These are phyloP conservation scores for Aspergillus indologenus DNA, from an alignment of 495 filamentous ascomycete species.

Conservation along the genomic window DNA sequence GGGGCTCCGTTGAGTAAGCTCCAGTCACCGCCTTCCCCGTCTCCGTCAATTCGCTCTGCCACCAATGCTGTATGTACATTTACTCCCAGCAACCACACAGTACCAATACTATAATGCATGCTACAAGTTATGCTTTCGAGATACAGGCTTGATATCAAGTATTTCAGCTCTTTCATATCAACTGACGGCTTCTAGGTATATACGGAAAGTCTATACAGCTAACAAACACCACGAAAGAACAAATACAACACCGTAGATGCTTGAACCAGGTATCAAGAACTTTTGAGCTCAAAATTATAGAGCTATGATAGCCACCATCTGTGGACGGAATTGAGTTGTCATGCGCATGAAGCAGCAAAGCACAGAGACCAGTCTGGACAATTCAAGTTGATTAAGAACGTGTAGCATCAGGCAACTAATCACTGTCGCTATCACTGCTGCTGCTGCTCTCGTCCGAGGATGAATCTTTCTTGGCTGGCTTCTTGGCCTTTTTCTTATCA, in stretches of 20 bases:
- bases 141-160: too few relatives aligned
- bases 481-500: slow-evolving; percentile 8
- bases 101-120: too few relatives aligned
- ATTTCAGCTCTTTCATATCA: background rate
- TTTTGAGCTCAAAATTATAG: background rate
- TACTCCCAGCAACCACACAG: background rate
- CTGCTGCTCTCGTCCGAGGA: slow-evolving; percentile 12
- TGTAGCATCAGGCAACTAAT: slow-evolving; percentile 22
- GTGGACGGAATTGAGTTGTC: too few relatives aligned
- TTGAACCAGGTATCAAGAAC: slow-evolving; percentile 10
- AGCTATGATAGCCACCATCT: too few relatives aligned
- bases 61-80: too few relatives aligned
- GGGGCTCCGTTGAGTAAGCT: slow-evolving; percentile 25
- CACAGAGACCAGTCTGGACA: background rate
- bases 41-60: slow-evolving; percentile 5
- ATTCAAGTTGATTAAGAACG: slow-evolving; percentile 7
- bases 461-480: slow-evolving; percentile 2
- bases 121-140: too few relatives aligned
- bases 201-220: background rate
- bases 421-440: slow-evolving; percentile 18
- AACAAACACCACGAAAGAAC: background rate
- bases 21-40: slow-evolving; percentile 25
- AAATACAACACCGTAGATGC: slow-evolving; percentile 1
- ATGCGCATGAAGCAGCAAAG: background rate
- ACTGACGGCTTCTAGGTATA: background rate